These are phyloP conservation scores for Posidonia oceanica DNA, from an alignment of 116 monocot species.

Conservation along the genomic window DNA sequence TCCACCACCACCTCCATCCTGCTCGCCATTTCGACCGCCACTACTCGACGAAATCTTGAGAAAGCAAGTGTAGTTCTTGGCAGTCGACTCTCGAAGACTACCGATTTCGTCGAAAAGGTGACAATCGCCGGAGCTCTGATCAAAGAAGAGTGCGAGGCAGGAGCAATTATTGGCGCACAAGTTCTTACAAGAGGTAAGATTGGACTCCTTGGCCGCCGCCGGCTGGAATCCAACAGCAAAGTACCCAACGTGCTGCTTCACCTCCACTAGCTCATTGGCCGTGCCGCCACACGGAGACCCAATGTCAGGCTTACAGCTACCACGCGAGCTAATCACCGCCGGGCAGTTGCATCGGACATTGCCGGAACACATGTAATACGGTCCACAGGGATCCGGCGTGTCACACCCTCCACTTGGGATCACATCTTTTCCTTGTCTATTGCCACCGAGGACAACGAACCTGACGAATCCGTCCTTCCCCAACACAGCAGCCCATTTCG, in stretches of 20 bases:
- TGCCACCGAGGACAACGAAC: slow-evolving; percentile 18
- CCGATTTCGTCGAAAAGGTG: slow-evolving; percentile 62
- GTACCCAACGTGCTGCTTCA: slow-evolving; percentile 43
- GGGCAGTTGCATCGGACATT: slow-evolving; percentile 41
- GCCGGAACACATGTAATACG: slow-evolving; percentile 39
- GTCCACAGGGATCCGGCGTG: slow-evolving; percentile 35
- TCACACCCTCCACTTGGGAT: slow-evolving; percentile 34
- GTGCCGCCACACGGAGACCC: slow-evolving; percentile 25
- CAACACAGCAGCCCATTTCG: slow-evolving; percentile 22
- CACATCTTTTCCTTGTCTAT: not conserved
- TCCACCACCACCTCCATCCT: slow-evolving; percentile 3
- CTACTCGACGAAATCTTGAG: slow-evolving; percentile 27
- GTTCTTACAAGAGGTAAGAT: slow-evolving; percentile 29
- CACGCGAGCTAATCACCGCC: slow-evolving; percentile 10
- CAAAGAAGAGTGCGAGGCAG: slow-evolving; percentile 49
- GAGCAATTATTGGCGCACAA: slow-evolving; percentile 58
- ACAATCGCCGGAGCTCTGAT: slow-evolving; percentile 30
- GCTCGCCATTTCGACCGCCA: not conserved
- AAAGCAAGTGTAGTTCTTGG: slow-evolving; percentile 9
- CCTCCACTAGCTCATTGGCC: slow-evolving; percentile 14
- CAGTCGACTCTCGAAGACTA: slow-evolving; percentile 27
- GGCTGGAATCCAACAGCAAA: slow-evolving; percentile 33
- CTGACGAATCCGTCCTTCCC: slow-evolving; percentile 29
- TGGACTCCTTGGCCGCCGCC: slow-evolving; percentile 13
- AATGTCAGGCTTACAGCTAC: slow-evolving; percentile 27